Evolutionary conservation across 2,329 filamentous ascomycete species (phyloP).

Genomic region (Dothistroma pini): DNA sequence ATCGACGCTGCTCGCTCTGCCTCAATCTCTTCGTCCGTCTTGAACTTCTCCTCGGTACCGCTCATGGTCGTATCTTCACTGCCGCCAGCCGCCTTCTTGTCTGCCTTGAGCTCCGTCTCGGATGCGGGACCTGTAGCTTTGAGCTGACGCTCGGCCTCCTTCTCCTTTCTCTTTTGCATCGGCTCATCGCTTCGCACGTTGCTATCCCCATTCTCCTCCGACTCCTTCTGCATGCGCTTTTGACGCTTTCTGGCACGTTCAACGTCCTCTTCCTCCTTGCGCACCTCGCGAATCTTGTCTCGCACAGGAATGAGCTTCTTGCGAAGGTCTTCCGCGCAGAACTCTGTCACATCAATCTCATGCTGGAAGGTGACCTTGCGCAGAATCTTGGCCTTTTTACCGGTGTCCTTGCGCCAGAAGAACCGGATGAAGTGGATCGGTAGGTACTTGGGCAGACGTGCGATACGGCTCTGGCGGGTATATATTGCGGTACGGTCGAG

Average conservation of each 20-base stretch:
- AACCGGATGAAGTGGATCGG: conserved; percentile 98
- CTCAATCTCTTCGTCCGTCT: conserved; percentile 91
- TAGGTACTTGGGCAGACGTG: conserved; percentile 87
- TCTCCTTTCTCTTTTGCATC: conserved; percentile 85
- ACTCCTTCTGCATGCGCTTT: conserved; percentile 62
- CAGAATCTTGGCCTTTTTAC: conserved; percentile 99
- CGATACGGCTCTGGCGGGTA: conserved; percentile 86
- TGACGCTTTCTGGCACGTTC: conserved; percentile 89
- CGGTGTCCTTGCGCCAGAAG: conserved; percentile 92
- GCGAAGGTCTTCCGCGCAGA: conserved; percentile 86
- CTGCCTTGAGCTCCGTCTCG: conserved; percentile 48
- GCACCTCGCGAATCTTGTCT: conserved; percentile 90
- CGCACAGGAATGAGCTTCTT: conserved; percentile 83
- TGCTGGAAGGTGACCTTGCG: conserved; percentile 95
- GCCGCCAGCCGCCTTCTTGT: conserved; percentile 44
- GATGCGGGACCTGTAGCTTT: conserved; percentile 32
- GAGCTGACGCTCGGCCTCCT: conserved; percentile 49
- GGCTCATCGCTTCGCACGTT: conserved; percentile 55
- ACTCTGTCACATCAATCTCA: conserved; percentile 89
- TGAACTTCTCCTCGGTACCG: conserved; percentile 77
- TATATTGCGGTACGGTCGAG: conserved; percentile 77
- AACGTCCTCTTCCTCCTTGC: conserved; percentile 91
- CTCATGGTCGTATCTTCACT: conserved; percentile 71
- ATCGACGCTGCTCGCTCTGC: conserved; percentile 75
- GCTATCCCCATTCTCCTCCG: conserved; percentile 45